Conservation (phyloP, 2,329 filamentous ascomycete genomes). For the Penicillium brevicompactum region DNA sequence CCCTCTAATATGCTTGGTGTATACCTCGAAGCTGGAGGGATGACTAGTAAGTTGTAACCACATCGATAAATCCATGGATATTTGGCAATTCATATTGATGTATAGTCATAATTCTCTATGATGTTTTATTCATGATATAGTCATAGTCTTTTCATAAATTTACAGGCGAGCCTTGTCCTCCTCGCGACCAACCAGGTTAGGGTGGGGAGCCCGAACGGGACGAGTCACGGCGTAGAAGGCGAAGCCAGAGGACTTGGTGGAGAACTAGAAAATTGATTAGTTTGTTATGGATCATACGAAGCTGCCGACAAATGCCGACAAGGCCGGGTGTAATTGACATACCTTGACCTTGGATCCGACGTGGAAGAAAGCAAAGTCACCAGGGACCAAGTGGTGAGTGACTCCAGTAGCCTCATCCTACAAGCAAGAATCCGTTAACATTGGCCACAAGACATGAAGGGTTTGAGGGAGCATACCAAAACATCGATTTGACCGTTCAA, state of each 20-base stretch:
- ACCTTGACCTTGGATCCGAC: slow-evolving; percentile 25
- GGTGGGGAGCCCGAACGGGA: slow-evolving; percentile 18
- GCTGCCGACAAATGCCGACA: too few species aligned
- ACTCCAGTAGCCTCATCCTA: slow-evolving; percentile 21
- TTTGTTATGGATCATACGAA: neutral
- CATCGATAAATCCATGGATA: too few species aligned
- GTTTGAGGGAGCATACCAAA: slow-evolving; percentile 14
- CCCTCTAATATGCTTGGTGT: neutral
- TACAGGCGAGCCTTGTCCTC: slow-evolving; percentile 15
- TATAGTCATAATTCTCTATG: neutral
- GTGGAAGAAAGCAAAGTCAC: slow-evolving; percentile 21
- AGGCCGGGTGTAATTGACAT: neutral
- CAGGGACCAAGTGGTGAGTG: slow-evolving; percentile 18
- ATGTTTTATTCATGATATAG: neutral
- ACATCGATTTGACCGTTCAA: slow-evolving; percentile 28
- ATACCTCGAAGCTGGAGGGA: neutral
- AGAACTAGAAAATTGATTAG: slow-evolving; percentile 18
- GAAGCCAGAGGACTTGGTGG: slow-evolving; percentile 22
- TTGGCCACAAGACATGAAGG: neutral
- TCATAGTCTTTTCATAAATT: neutral
- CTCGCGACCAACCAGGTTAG: slow-evolving; percentile 22
- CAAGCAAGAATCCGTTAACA: neutral
- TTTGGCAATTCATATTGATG: neutral
- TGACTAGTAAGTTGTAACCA: neutral
- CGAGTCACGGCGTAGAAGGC: slow-evolving; percentile 27